Evolutionary conservation across 1,284 basidiomycete species (phyloP), one percentile per base, ranked within the genome.

Genomic region (Vanrija sp.): DNA sequence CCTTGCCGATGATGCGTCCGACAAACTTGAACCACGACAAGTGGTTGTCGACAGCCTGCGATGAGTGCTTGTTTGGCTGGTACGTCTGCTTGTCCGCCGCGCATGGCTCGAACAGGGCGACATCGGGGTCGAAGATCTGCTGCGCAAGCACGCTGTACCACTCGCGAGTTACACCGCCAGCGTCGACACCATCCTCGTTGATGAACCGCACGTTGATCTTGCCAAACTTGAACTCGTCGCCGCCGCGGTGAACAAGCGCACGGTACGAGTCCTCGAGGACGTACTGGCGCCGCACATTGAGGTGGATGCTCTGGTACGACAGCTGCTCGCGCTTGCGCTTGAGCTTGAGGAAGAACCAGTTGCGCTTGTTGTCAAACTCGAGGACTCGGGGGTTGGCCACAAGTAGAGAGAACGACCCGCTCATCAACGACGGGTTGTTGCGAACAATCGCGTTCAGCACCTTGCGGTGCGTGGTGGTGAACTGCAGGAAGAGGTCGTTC

Each of bases 91-190:
- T 84, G 73, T 97, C 93, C 6, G 92, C 93, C 0, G 92, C 91
- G 69, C 92, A 97, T 10, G 95, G 95, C 71, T 97, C 91, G 83
- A 98, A 99, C 19, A 98, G 82, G 12, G 69, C 73, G 67, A 98
- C 97, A 77, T 96, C 91, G n/a, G 96, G 94, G 72, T 99, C 93
- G 77, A 99, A 98, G 88, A 99, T 99, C 74, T 97, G 94, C 51
- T 93, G 83, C 1, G 95, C 94, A 19, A 99, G 84, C 51, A 97
- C 95, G 65, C 93, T 89, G 85, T 95, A 97, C 95, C 95, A 98
- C 78, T 98, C 95, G 60, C 95, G 84, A 3, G 96, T 97, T 41
- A 98, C 91, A 67, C 96, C 96, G 23, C 96, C 96, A 0, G 96
- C 96, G 72, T 98, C 96, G 45, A 98, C 90, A 61, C 96, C 96